Evolutionary conservation across 768 basidiomycete species (phyloP), one percentile per base, ranked within the genome.

Genomic region (Lentinula sp.): DNA sequence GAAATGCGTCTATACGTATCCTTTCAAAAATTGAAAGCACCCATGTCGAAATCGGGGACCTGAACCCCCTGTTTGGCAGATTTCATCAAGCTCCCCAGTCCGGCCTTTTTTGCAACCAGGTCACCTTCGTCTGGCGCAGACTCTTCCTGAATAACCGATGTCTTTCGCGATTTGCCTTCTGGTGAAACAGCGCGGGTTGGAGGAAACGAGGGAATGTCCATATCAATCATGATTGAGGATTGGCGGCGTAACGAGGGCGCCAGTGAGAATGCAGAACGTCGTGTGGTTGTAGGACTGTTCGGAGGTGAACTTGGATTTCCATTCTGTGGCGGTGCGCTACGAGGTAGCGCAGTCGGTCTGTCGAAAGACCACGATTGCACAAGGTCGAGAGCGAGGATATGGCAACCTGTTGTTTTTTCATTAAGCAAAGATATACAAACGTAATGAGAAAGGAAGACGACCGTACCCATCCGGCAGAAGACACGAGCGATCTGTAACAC

Each of bases 401-500:
- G 96, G 67, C 95, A 98, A 18, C 96, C 95, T 97, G 70, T 52
- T 59, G 61, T 50, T 57, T 56, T 64, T 46, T 42, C 39, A 37
- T 32, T 42, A 32, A 5, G 34, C 54, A 35, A 7, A 52, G 9
- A 18, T 37, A 28, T 28, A 28, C 35, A 21, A 31, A 35, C 42
- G 23, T n/a, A 2, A 32, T 62, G 18, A 40, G 16, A 54, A 60
- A 48, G 3, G 51, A n/a, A 62, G 53, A 34, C 9, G 0, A 70
- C 23, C 87, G 43, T 65, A 93, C 96, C 97, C 94, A 98, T 96
- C 62, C 93, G 80, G 67, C 91, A 93, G 66, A 98, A 95, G 7
- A 96, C 91, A 32, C 93, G 84, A 0, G 95, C 91, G 66, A 94
- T 93, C 74, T 98, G 95, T 32, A 95, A 77, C 9, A 99, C 93